Evolutionary conservation across 2,329 filamentous ascomycete genomes (phyloP).

Genomic region (Talaromyces sp.): DNA sequence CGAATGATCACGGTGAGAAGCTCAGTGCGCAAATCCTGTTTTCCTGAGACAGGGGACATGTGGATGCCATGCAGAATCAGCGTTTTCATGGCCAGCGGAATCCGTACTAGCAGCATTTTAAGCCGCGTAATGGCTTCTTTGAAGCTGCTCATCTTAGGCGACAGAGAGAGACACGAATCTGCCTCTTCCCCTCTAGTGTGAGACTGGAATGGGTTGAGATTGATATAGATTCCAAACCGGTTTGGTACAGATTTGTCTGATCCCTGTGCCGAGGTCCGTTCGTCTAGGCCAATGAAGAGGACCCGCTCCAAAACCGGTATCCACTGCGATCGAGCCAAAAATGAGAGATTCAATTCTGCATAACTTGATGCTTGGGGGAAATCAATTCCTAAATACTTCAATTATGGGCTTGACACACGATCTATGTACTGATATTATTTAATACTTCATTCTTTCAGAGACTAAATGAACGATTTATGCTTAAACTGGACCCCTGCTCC

Average conservation of each 20-base stretch:
- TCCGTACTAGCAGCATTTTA: slow-evolving; percentile 40
- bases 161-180: not conserved
- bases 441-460: too few relatives aligned
- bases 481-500: too few relatives aligned
- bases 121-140: slow-evolving; percentile 32
- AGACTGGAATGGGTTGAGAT: not conserved
- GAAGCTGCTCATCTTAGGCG: slow-evolving; percentile 28
- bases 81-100: slow-evolving; percentile 49
- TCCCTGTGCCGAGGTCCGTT: not conserved
- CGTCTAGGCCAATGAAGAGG: not conserved
- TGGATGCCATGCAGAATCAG: slow-evolving; percentile 55
- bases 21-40: slow-evolving; percentile 78
- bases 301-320: not conserved
- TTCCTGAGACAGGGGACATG: slow-evolving; percentile 69
- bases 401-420: too few relatives aligned
- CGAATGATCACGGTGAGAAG: slow-evolving; percentile 74
- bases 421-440: too few relatives aligned
- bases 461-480: too few relatives aligned
- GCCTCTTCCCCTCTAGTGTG: not conserved
- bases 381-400: too few relatives aligned
- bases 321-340: not conserved
- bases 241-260: not conserved
- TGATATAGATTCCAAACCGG: slow-evolving; percentile 1
- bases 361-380: not conserved
- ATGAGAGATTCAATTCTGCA: not conserved